Conservation (phyloP, 805 yeast genomes). For the Priceomyces castillae region DNA sequence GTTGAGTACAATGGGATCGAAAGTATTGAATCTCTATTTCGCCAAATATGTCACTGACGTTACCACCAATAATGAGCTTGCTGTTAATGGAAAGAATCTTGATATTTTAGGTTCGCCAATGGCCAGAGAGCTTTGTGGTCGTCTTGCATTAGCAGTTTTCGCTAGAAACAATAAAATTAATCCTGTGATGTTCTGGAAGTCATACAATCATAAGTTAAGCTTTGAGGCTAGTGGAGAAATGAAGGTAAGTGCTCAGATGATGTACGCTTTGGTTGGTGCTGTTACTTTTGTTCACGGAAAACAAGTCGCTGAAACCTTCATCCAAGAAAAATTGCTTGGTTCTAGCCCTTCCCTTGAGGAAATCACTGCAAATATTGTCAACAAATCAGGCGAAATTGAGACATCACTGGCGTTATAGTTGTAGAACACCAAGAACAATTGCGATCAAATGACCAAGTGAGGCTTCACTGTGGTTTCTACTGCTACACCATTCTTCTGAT, state of each 20-base stretch:
- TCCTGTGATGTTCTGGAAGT: constrained; percentile 64
- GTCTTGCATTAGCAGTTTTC: constrained; percentile 49
- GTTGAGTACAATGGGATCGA: constrained; percentile 68
- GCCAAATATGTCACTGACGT: constrained; percentile 41
- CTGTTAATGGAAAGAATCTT: constrained; percentile 50
- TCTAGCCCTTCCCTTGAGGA: constrained; percentile 28
- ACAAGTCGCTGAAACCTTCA: constrained; percentile 53
- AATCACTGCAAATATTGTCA: constrained; percentile 32
- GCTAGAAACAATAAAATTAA: constrained; percentile 49
- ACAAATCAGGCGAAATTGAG: constrained; percentile 18
- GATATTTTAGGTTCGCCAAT: constrained; percentile 58
- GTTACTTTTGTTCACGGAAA: constrained; percentile 63
- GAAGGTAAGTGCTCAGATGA: constrained; percentile 51
- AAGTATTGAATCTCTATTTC: constrained; percentile 50
- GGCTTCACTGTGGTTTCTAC: too few relatives aligned
- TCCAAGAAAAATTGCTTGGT: constrained; percentile 48
- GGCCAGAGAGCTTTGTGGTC: constrained; percentile 52
- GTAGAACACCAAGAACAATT: neutral
- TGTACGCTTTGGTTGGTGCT: constrained; percentile 67
- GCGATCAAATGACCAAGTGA: too few relatives aligned
- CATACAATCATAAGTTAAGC: constrained; percentile 46
- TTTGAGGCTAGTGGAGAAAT: constrained; percentile 55
- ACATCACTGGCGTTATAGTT: neutral
- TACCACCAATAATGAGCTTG: constrained; percentile 24
- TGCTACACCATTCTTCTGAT: too few relatives aligned